Conservation (phyloP, 805 yeast genomes). For the Metschnikowia kunwiensis region DNA sequence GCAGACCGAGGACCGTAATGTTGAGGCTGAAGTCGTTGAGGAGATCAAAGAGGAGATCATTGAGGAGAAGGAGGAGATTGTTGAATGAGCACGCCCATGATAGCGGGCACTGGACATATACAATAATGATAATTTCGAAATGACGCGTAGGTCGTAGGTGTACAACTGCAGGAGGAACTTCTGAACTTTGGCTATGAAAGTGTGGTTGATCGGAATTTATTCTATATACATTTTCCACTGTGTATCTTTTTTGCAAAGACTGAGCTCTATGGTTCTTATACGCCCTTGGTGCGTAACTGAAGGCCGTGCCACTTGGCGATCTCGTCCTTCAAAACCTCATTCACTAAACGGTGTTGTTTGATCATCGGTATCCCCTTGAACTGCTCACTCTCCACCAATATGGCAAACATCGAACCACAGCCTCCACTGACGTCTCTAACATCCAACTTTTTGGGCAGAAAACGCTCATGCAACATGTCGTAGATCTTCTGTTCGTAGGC, state of each 20-base stretch:
- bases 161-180: no score
- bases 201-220: no score
- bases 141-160: background rate
- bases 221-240: no score
- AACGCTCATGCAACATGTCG: conserved; percentile 49
- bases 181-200: no score
- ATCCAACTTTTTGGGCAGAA: conserved; percentile 58
- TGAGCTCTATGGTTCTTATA: no score
- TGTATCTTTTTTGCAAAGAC: no score
- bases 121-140: conserved; percentile 1
- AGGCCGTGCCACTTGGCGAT: conserved; percentile 93
- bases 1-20: conserved; percentile 45
- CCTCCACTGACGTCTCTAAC: conserved; percentile 89
- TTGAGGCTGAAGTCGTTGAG: conserved; percentile 56
- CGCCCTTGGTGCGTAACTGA: conserved; percentile 72
- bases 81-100: conserved; percentile 36
- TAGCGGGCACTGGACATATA: conserved; percentile 2
- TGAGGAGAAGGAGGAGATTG: conserved; percentile 69
- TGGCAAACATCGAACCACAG: conserved; percentile 97
- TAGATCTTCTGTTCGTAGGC: conserved; percentile 65
- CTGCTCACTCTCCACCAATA: conserved; percentile 63
- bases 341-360: conserved; percentile 90
- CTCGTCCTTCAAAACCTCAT: conserved; percentile 76
- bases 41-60: conserved; percentile 41
- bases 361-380: conserved; percentile 82